Conservation (phyloP, 73 alveolate species). For the Urostyla sp. region DNA sequence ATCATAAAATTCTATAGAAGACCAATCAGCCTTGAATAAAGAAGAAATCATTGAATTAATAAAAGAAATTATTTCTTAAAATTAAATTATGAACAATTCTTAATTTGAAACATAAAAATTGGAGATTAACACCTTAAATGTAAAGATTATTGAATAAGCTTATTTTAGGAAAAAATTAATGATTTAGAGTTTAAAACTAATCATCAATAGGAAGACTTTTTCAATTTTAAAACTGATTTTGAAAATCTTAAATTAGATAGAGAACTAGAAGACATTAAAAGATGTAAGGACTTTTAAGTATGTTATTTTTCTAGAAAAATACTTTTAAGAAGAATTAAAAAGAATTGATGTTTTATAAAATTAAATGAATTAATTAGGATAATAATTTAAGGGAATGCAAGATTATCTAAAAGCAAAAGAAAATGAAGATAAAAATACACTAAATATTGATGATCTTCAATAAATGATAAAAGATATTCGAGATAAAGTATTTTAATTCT, state of each 20-base stretch:
- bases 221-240: slow-evolving; percentile 1
- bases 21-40: no score
- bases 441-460: not conserved
- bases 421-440: not conserved
- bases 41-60: no score
- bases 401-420: not conserved
- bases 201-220: slow-evolving; percentile 1
- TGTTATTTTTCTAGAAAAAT: not conserved
- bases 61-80: no score
- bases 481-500: not conserved
- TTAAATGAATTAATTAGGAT: slow-evolving; percentile 1
- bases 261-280: slow-evolving; percentile 13
- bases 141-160: no score
- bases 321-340: not conserved
- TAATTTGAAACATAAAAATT: no score
- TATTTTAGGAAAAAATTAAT: slow-evolving; percentile 9
- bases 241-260: slow-evolving; percentile 9
- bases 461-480: not conserved
- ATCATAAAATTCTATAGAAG: no score
- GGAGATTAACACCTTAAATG: no score
- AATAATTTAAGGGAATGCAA: not conserved
- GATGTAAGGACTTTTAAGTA: not conserved
- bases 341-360: not conserved
- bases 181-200: not conserved
- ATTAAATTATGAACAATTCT: no score